phyloP scores from a whole-genome alignment of 768 basidiomycete genomes.

The Pleurotus ostreatus region DNA sequence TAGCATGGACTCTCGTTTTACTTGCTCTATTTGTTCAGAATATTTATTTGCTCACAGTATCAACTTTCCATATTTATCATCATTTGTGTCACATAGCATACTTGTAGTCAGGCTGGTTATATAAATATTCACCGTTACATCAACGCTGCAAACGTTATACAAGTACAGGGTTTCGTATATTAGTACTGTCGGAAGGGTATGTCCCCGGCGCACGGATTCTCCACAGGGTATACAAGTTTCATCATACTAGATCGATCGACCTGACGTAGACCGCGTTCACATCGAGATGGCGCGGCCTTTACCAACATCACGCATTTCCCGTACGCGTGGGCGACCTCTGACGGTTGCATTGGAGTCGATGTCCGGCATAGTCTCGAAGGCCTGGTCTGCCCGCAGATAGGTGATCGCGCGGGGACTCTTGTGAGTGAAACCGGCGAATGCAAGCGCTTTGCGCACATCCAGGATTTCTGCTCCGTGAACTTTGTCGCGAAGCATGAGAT shows the following conservation, averaged over 20 bases:
- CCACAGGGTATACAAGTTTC: constrained; percentile 2
- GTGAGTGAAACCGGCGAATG: constrained; percentile 90
- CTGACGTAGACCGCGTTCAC: constrained; percentile 34
- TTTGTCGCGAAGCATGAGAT: constrained; percentile 84
- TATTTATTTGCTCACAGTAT: neutral
- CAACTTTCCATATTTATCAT: too few species aligned
- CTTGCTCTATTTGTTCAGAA: neutral
- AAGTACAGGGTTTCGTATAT: neutral
- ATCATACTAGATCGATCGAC: constrained; percentile 18
- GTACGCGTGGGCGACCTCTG: constrained; percentile 63
- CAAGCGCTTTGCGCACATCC: constrained; percentile 85
- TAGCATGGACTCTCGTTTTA: neutral
- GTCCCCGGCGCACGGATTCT: neutral
- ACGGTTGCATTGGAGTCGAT: constrained; percentile 44
- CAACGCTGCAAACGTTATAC: too few species aligned
- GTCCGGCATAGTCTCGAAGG: constrained; percentile 57
- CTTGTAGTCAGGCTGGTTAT: too few species aligned
- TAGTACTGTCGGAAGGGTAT: neutral
- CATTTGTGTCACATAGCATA: too few species aligned
- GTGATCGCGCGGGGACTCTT: constrained; percentile 79
- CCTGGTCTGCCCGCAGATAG: constrained; percentile 72
- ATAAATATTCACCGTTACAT: too few species aligned
- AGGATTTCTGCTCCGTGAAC: constrained; percentile 84
- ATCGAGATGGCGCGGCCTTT: constrained; percentile 82
- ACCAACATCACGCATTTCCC: constrained; percentile 58